Percentiles rank a stretch among this genome's conserved stretches.
Evolutionary conservation across 2,329 filamentous ascomycete species (phyloP).

Genomic region (Ascomycota sp.): DNA sequence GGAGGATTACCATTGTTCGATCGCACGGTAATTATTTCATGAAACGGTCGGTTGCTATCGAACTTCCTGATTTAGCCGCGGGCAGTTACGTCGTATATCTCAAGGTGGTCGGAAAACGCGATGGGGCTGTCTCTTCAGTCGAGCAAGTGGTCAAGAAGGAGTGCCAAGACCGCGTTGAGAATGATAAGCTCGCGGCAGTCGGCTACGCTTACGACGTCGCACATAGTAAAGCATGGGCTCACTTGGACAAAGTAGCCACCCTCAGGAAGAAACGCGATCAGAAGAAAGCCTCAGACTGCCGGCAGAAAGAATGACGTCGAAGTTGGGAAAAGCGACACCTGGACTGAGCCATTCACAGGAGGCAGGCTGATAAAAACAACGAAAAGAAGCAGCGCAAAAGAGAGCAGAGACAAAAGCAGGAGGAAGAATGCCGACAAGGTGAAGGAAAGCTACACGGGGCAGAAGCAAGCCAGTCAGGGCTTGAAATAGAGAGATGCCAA

Average conservation of each 20-base stretch:
- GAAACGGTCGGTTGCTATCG: constrained; percentile 36
- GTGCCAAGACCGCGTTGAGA: constrained; percentile 23
- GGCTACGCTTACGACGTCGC: constrained; percentile 39
- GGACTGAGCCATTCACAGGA: constrained; percentile 19
- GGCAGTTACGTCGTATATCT: constrained; percentile 38
- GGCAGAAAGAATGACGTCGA: constrained; percentile 22
- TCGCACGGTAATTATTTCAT: constrained; percentile 38
- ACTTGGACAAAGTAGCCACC: constrained; percentile 27
- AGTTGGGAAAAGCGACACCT: constrained; percentile 29
- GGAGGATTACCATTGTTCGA: constrained; percentile 38
- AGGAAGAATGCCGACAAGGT: constrained; percentile 7
- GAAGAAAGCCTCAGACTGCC: constrained; percentile 25
- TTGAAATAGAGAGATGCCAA: not conserved
- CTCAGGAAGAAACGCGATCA: constrained; percentile 27
- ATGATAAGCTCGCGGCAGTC: constrained; percentile 37
- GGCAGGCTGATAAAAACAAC: constrained; percentile 17
- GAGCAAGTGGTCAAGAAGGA: constrained; percentile 36
- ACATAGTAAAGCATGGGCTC: constrained; percentile 33
- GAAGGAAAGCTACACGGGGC: not conserved
- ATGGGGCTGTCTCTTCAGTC: constrained; percentile 21
- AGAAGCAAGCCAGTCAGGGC: not conserved
- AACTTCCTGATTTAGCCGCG: constrained; percentile 31
- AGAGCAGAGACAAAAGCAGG: constrained; percentile 6
- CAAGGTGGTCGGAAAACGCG: constrained; percentile 29
- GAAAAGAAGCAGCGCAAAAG: constrained; percentile 14